Conservation (phyloP, 2,329 filamentous ascomycete species). For the Penicillium nordicum region DNA sequence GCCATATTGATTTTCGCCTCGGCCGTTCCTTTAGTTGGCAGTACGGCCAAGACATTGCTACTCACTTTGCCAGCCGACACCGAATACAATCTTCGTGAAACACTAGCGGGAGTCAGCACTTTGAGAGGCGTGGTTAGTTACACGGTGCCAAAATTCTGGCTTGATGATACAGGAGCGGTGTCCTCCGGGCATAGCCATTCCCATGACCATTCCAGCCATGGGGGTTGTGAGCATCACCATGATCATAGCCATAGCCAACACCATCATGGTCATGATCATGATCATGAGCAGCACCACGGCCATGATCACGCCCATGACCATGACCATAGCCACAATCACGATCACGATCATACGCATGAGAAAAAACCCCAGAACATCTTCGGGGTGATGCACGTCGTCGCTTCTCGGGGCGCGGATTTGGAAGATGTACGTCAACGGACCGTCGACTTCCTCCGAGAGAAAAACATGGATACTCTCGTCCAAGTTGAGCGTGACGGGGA, state of each 20-base stretch:
- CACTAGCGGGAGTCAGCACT: constrained; percentile 75
- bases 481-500: constrained; percentile 88
- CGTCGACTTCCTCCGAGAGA: constrained; percentile 63
- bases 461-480: constrained; percentile 76
- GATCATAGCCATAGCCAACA: constrained; percentile 31
- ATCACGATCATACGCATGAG: constrained; percentile 30
- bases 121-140: constrained; percentile 83
- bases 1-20: constrained; percentile 91
- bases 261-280: constrained; percentile 31
- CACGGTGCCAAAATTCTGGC: constrained; percentile 85
- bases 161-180: constrained; percentile 62
- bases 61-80: constrained; percentile 79
- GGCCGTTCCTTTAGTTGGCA: constrained; percentile 80
- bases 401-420: constrained; percentile 65
- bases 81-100: constrained; percentile 85
- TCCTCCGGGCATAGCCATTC: constrained; percentile 40
- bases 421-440: constrained; percentile 84
- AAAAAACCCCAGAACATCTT: constrained; percentile 50
- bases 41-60: constrained; percentile 76
- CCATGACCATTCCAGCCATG: constrained; percentile 28
- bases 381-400: constrained; percentile 83
- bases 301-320: constrained; percentile 32
- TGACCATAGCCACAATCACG: constrained; percentile 23
- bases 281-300: constrained; percentile 25
- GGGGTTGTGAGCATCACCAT: constrained; percentile 32